Evolutionary conservation across 2,329 filamentous ascomycete genomes (phyloP).

Genomic region (Chaetomiaceae sp.): DNA sequence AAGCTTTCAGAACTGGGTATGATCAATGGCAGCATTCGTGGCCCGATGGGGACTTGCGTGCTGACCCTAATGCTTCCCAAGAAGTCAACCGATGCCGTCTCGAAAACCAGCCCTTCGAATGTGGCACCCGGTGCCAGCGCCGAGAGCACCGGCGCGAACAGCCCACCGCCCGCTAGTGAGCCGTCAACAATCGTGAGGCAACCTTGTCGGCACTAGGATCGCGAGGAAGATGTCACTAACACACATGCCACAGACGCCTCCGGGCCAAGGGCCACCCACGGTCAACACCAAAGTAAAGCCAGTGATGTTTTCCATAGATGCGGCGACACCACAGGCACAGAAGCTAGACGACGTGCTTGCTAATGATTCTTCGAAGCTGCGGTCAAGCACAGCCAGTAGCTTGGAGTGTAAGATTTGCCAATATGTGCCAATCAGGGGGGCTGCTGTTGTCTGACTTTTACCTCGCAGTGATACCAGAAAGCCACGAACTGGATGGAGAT

Average conservation of each 20-base stretch:
- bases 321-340: slow-evolving; percentile 75
- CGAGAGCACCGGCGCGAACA: slow-evolving; percentile 31
- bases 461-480: slow-evolving; percentile 47
- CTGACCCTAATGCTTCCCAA: slow-evolving; percentile 26
- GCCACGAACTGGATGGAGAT: slow-evolving; percentile 46
- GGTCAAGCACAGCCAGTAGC: slow-evolving; percentile 66
- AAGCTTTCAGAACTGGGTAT: slow-evolving; percentile 75
- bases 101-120: slow-evolving; percentile 21
- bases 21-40: slow-evolving; percentile 25
- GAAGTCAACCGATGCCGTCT: slow-evolving; percentile 37
- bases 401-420: slow-evolving; percentile 61
- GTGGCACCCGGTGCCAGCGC: slow-evolving; percentile 31
- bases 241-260: slow-evolving; percentile 29
- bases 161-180: slow-evolving; percentile 34
- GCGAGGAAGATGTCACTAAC: slow-evolving; percentile 6
- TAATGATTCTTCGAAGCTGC: slow-evolving; percentile 47
- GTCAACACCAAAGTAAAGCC: slow-evolving; percentile 71
- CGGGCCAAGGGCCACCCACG: slow-evolving; percentile 56
- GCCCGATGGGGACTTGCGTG: slow-evolving; percentile 19
- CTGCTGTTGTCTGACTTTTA: slow-evolving; percentile 2
- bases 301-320: slow-evolving; percentile 60
- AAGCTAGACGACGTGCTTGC: slow-evolving; percentile 68
- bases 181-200: slow-evolving; percentile 34
- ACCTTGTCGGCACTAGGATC: not conserved
- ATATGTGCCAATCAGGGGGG: not conserved